These are phyloP conservation scores for Paramecium octaurelia DNA, from an alignment of 73 alveolate species.

Conservation along the genomic window DNA sequence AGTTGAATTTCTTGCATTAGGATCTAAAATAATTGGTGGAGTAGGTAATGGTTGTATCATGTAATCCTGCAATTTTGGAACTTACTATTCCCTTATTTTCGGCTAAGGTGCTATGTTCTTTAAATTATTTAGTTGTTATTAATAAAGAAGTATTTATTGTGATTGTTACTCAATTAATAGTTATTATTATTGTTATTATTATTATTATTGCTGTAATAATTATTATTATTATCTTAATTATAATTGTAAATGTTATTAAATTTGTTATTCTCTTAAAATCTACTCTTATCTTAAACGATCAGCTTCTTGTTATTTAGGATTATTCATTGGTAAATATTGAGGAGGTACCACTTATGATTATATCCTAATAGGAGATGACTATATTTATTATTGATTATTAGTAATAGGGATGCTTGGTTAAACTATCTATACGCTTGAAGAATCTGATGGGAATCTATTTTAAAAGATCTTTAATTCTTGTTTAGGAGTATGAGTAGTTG, in stretches of 20 bases:
- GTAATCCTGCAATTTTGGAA: background rate
- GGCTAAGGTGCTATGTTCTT: background rate
- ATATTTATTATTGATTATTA: background rate
- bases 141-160: background rate
- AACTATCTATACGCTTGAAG: background rate
- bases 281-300: background rate
- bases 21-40: background rate
- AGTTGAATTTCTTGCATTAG: background rate
- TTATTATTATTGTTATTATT: background rate
- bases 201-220: background rate
- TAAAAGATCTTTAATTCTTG: background rate
- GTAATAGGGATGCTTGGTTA: background rate
- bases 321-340: background rate
- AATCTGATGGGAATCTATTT: background rate
- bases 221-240: background rate
- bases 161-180: background rate
- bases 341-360: slow-evolving; percentile 3
- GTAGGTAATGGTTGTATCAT: background rate
- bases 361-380: background rate
- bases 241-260: background rate
- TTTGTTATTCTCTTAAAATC: background rate
- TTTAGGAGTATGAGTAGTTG: background rate
- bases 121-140: background rate
- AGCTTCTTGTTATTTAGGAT: background rate
- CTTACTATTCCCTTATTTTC: background rate